Evolutionary conservation across 2,329 filamentous ascomycete genomes (phyloP), one percentile per base, ranked within the genome.

Genomic region (Epichloe amarillans): DNA sequence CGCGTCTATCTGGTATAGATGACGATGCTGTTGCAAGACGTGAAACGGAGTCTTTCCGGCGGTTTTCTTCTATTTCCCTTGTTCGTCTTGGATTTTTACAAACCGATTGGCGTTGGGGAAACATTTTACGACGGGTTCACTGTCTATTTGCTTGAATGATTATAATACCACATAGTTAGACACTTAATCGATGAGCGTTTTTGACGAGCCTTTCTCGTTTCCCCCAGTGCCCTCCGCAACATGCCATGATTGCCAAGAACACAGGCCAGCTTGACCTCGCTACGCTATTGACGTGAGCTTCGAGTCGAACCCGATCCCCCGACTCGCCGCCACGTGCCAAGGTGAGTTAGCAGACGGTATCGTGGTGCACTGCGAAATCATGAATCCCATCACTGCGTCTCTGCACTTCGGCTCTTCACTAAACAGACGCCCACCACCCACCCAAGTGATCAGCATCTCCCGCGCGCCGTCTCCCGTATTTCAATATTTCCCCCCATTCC

Each of bases 81-180:
- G 26, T 11, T 4, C 1, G 8, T 11, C 12, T 26, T 49, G 30
- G 26, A 21, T 15, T 19, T 19, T 23, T 38, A 43, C 36, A 17
- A 26, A 11, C n/a, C 19, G 10, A 30, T 30, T 6, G 47, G 47
- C 47, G 47, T 21, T 42, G 11, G 26, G 38, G 46, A 26, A 19
- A 33, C 3, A 15, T 40, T 19, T 17, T 43, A 6, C 14, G 30
- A 19, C 12, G 26, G 30, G 10, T 49, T 33, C 44, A 21, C 17
- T 35, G n/a, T 23, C 30, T 21, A n/a, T 51, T 21, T 23, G 15
- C 37, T 40, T 41, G 49, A 43, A 26, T 38, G 35, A 51, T 49
- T 14, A 50, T 54, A 55, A 54, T 54, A 54, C 52, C 50, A 54
- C 50, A 51, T 52, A 33, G 42, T 50, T 54, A 55, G 38, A 39